These are phyloP conservation scores for Colletotrichum sp. DNA, from an alignment of 2,329 filamentous ascomycete species.

Conservation along the genomic window DNA sequence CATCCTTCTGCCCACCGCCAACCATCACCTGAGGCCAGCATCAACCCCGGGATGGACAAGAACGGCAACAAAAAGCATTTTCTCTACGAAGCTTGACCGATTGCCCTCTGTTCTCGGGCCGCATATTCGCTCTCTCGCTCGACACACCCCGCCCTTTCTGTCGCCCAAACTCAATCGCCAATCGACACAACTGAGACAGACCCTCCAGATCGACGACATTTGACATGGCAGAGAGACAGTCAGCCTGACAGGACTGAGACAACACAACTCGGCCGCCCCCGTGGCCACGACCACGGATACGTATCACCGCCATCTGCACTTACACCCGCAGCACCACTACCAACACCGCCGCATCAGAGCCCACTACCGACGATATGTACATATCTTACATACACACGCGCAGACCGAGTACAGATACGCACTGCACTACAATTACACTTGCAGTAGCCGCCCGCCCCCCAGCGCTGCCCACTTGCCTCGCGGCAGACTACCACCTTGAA, in stretches of 20 bases:
- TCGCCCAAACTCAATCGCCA: slow-evolving; percentile 5
- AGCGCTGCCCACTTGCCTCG: neutral
- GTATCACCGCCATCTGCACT: neutral
- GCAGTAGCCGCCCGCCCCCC: slow-evolving; percentile 6
- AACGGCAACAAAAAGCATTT: neutral
- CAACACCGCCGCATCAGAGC: neutral
- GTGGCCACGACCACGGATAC: neutral
- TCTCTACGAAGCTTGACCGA: neutral
- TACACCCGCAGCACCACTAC: neutral
- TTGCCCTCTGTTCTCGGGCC: neutral
- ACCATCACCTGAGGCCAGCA: neutral
- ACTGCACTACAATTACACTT: neutral
- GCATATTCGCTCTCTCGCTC: neutral
- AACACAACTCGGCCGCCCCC: neutral
- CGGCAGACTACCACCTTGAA: neutral
- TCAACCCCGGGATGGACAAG: neutral
- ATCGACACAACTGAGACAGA: slow-evolving; percentile 16
- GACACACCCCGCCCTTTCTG: neutral
- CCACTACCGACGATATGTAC: neutral
- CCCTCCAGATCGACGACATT: slow-evolving; percentile 10
- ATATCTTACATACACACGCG: neutral
- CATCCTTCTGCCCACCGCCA: neutral
- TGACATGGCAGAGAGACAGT: neutral
- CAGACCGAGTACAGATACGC: neutral
- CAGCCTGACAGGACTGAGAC: slow-evolving; percentile 9